phyloP scores from a whole-genome alignment of 345 rosid genomes.

The Eucalyptus tenuipes region DNA sequence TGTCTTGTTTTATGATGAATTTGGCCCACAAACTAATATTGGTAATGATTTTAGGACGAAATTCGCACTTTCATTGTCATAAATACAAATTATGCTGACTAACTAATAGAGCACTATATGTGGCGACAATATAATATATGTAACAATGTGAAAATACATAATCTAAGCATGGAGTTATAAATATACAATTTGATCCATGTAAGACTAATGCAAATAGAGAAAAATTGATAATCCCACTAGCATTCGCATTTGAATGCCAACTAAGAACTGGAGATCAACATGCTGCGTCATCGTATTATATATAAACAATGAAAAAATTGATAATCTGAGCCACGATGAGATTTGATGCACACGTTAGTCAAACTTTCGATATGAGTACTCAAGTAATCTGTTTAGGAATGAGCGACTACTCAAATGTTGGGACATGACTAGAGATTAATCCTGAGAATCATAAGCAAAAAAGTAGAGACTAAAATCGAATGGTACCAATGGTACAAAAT shows the following conservation, averaged over 20 bases:
- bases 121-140: neutral
- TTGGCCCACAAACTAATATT: neutral
- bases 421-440: neutral
- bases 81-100: neutral
- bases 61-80: neutral
- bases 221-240: neutral
- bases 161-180: neutral
- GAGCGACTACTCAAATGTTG: neutral
- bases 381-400: neutral
- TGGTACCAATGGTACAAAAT: neutral
- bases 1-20: neutral
- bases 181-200: neutral
- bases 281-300: neutral
- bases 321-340: neutral
- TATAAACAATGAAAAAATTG: neutral
- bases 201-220: neutral
- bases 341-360: neutral
- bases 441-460: neutral
- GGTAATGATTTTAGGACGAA: neutral
- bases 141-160: neutral
- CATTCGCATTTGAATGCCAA: neutral
- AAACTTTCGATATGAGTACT: neutral
- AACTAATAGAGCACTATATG: neutral
- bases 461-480: neutral
- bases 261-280: neutral